A percentile compares a stretch with the other conserved stretches of the same genome.
Conservation (phyloP, 176 grass and related monocot genomes). For the Eleusine coracana region DNA sequence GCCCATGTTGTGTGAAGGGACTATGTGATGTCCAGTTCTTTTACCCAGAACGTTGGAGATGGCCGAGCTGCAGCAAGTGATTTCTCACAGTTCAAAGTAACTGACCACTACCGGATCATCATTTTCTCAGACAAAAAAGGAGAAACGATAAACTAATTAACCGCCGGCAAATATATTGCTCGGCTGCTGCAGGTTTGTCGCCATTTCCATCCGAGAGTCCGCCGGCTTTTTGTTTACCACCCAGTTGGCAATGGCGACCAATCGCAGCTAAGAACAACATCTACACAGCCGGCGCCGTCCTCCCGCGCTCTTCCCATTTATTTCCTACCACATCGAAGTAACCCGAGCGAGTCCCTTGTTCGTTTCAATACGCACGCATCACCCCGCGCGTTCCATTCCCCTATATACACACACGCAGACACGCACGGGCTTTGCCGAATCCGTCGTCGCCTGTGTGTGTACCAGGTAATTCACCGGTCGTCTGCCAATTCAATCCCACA, state of each 20-base stretch:
- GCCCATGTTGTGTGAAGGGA: no score
- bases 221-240: conserved; percentile 21
- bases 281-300: background rate
- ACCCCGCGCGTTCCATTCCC: background rate
- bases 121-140: background rate
- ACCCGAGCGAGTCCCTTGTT: background rate
- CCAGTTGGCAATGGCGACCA: background rate
- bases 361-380: background rate
- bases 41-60: no score
- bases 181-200: background rate
- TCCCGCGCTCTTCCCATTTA: background rate
- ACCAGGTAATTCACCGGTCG: background rate
- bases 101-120: background rate
- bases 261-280: background rate
- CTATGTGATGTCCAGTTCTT: no score
- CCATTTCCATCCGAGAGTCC: conserved; percentile 16
- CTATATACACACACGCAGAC: background rate
- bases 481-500: no score
- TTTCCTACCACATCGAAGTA: conserved; percentile 11
- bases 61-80: no score
- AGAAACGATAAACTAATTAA: background rate
- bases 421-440: background rate
- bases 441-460: background rate
- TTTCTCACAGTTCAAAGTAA: no score
- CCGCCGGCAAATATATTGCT: no score